Evolutionary conservation across 2,329 filamentous ascomycete species (phyloP).

Genomic region (Sclerotinia nivalis): DNA sequence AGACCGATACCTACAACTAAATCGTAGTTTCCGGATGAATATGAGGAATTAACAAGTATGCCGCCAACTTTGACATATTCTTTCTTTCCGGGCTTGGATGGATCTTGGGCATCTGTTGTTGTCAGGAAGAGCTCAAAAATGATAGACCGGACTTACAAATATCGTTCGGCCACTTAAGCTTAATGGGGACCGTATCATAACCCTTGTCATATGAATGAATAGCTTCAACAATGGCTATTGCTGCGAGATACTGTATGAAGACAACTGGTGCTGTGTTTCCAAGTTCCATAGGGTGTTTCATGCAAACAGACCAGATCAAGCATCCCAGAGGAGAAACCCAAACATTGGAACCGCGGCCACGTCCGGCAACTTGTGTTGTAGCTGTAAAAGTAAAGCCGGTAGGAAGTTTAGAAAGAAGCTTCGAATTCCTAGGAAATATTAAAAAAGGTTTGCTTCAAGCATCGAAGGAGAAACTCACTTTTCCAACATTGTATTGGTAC

Average conservation of each 20-base stretch:
- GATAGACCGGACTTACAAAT: conserved; percentile 59
- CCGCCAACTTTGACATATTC: conserved; percentile 87
- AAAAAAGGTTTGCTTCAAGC: conserved; percentile 22
- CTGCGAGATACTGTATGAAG: conserved; percentile 91
- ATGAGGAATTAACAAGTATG: conserved; percentile 87
- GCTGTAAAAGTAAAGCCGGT: conserved; percentile 86
- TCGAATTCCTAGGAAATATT: conserved; percentile 62
- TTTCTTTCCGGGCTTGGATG: conserved; percentile 49
- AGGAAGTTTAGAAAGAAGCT: conserved; percentile 72
- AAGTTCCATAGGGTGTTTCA: conserved; percentile 78
- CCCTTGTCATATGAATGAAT: conserved; percentile 76
- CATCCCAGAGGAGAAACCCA: conserved; percentile 90
- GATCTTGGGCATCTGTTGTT: conserved; percentile 63
- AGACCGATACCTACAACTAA: conserved; percentile 84
- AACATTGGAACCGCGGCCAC: conserved; percentile 87
- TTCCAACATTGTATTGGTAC: conserved; percentile 89
- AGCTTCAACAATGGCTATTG: conserved; percentile 81
- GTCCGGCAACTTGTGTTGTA: conserved; percentile 82
- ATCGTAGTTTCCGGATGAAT: conserved; percentile 74
- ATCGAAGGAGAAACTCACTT: conserved; percentile 55
- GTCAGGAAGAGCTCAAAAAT: background rate
- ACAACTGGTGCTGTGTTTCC: conserved; percentile 76
- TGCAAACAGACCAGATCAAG: conserved; percentile 83
- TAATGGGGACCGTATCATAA: conserved; percentile 75
- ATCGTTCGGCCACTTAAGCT: conserved; percentile 97